These are phyloP conservation scores for Laetiporus sulphureus DNA, from an alignment of 1,284 basidiomycete species.

Conservation along the genomic window DNA sequence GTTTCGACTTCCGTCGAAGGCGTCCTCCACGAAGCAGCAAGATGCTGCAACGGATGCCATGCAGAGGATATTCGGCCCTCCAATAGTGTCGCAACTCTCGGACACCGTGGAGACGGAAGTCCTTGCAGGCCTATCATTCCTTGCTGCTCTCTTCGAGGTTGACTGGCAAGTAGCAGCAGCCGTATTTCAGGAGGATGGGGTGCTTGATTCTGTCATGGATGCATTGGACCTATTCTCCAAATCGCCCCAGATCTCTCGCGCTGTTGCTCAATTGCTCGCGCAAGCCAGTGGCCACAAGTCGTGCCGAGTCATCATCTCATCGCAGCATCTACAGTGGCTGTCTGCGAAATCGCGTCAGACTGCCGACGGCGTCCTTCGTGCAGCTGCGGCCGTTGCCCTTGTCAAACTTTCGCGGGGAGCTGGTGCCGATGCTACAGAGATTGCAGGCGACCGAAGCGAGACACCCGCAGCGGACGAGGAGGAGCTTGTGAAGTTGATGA, in stretches of 20 bases:
- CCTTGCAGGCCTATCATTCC: constrained; percentile 51
- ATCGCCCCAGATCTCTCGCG: constrained; percentile 34
- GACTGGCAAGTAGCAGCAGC: constrained; percentile 57
- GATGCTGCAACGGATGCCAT: constrained; percentile 45
- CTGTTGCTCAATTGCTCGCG: constrained; percentile 63
- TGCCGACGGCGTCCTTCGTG: constrained; percentile 41
- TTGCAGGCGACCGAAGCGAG: constrained; percentile 25
- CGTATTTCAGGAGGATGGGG: constrained; percentile 56
- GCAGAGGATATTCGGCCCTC: constrained; percentile 39
- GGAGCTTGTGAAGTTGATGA: constrained; percentile 52
- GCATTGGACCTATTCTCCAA: constrained; percentile 56
- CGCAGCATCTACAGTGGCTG: constrained; percentile 57
- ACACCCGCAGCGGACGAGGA: constrained; percentile 30
- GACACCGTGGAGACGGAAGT: constrained; percentile 47
- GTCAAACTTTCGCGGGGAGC: constrained; percentile 69
- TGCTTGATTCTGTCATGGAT: constrained; percentile 57
- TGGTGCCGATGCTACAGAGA: constrained; percentile 37
- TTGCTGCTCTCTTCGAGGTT: constrained; percentile 71
- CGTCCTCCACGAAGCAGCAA: constrained; percentile 19
- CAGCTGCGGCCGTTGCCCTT: constrained; percentile 66
- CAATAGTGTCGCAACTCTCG: constrained; percentile 39
- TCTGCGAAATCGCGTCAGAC: constrained; percentile 45
- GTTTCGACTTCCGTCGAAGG: constrained; percentile 32
- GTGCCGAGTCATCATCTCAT: constrained; percentile 55
- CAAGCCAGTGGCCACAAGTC: constrained; percentile 68